Conservation (phyloP, 495 filamentous ascomycete genomes). For the Zalerion maritima region DNA sequence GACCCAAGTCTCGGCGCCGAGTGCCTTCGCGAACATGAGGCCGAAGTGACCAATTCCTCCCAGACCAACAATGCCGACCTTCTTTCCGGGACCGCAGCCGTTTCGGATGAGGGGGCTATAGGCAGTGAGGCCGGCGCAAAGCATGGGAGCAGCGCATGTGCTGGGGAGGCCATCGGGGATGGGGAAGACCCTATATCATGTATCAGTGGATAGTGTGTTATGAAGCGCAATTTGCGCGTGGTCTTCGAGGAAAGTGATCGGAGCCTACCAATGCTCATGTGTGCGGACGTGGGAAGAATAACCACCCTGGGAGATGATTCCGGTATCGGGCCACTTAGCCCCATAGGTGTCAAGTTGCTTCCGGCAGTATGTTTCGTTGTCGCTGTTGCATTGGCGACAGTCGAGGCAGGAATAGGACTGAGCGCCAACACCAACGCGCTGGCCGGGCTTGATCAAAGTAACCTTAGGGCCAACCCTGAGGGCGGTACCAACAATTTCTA, state of each 20-base stretch:
- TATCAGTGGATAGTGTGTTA: not conserved
- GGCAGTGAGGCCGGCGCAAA: slow-evolving; percentile 75
- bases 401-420: slow-evolving; percentile 39
- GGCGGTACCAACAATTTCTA: slow-evolving; percentile 33
- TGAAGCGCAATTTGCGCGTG: not conserved
- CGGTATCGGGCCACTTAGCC: slow-evolving; percentile 37
- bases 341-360: slow-evolving; percentile 43
- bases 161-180: slow-evolving; percentile 62
- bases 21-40: slow-evolving; percentile 53
- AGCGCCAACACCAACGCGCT: slow-evolving; percentile 44
- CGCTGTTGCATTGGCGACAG: slow-evolving; percentile 42
- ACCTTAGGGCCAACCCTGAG: slow-evolving; percentile 42
- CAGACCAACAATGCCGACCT: slow-evolving; percentile 57
- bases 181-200: slow-evolving; percentile 42
- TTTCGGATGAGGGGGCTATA: slow-evolving; percentile 66
- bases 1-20: slow-evolving; percentile 57
- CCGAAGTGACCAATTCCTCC: slow-evolving; percentile 68
- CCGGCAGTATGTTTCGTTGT: slow-evolving; percentile 43
- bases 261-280: slow-evolving; percentile 37
- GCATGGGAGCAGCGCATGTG: slow-evolving; percentile 65
- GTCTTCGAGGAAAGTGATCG: no score
- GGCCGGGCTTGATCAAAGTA: slow-evolving; percentile 36
- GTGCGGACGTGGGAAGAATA: slow-evolving; percentile 39
- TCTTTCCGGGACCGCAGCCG: slow-evolving; percentile 63
- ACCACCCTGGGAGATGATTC: slow-evolving; percentile 37